Base-by-base conservation (phyloP, 257 asterid species). In the Craterostigma plantagineum region DNA sequence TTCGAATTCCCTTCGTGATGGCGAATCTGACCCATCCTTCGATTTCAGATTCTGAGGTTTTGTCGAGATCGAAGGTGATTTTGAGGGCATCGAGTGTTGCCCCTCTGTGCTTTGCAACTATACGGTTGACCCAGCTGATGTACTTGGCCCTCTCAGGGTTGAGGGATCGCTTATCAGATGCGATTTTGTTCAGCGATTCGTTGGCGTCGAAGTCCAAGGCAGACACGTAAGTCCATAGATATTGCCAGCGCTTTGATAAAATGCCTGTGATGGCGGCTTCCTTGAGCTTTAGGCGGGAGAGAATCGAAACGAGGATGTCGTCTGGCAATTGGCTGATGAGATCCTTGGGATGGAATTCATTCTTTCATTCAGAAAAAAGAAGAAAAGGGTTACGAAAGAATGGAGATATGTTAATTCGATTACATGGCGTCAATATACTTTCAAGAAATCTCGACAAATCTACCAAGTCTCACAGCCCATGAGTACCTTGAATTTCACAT, bases 111-210 rank as follows among this genome's bases (percentile, higher is more conserved):
- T 69, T 63, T 48, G 68, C 63, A 37, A 73, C 43, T 0, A 69
- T 77, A 14, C 70, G 75, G 52, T 73, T 73, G 48, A 69, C 82
- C 77, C 77, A 69, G 47, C 69, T 66, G 50, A 66, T 58, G 70
- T 65, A 73, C 11, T 58, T 73, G 9, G 65, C 45, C 59, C 70
- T 63, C 63, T 69, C 81, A 0, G 47, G 16, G 17, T 43, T 38
- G 8, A 45, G 51, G 1, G 49, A 23, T 49, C 46, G 62, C 7
- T 64, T 62, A 42, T 68, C 53, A 14, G 58, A 62, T 4, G 71
- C 70, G 10, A 68, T 56, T 38, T 42, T 57, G 16, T 61, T 63
- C 45, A 63, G 43, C 18, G 53, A 30, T 9, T 60, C 70, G 47
- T 61, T 63, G 6, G 63, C 67, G 47, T 60, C 66, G 35, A 73